Evolutionary conservation across 2,329 filamentous ascomycete genomes (phyloP), one percentile per base, ranked within the genome.

Genomic region (Pleurostoma richardsiae): DNA sequence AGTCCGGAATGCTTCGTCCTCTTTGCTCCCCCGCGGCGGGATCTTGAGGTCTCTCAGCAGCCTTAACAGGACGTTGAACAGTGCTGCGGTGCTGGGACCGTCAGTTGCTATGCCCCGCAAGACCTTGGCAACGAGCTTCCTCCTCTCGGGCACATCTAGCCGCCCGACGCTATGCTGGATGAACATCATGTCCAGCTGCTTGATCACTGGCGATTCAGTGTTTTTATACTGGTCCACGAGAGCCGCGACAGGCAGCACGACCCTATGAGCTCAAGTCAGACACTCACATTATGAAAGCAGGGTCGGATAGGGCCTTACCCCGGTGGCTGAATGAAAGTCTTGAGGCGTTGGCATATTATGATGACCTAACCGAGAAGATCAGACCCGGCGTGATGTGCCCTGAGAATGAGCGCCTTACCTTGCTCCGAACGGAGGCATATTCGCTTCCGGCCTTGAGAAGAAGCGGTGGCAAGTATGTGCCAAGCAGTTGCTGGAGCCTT

Each of bases 171-270:
- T 94, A 61, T 95, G 89, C 59, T 95, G 88, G 36, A 96, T 86
- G 61, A 95, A 96, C 19, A 87, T 76, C 39, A 97, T 72, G 66
- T 97, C 91, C 56, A 96, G 87, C 61, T 95, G 88, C 52, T 89
- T 85, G 53, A 99, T 82, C 36, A 96, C 74, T 1, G 84, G 73
- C 10, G 84, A 85, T 38, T 82, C 74, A 36, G 81, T 82, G 27
- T 88, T 81, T 65, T 95, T 95, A 74, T 95, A 96, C 64, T 97
- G 94, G 56, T 90, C 85, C 46, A 97, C 67, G 19, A 99, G 75
- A 11, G 84, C 82, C n/a, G 82, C 79, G 10, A 97, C 90, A 0
- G 94, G 94, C 5, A 99, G 73, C 45, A 91, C 76, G 53, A 96
- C 82, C 42, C 77, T 78, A 52, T 51, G 26, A 7, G 19, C 44